Conservation (phyloP, 176 grass and related monocot species). For the Aegilops tauschii region DNA sequence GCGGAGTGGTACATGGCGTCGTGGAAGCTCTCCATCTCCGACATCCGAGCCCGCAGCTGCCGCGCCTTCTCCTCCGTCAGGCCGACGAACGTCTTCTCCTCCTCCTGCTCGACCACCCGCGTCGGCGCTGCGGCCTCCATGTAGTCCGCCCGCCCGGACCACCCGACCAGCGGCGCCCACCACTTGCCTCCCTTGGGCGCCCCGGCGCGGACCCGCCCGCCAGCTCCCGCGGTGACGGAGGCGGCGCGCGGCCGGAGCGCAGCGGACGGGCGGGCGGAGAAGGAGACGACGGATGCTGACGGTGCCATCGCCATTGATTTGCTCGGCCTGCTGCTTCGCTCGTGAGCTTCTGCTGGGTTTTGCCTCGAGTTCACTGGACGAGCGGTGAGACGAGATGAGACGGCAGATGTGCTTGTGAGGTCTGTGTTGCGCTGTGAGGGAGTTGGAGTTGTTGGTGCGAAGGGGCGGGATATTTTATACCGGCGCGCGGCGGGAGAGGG, state of each 20-base stretch:
- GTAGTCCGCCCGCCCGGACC: slow-evolving; percentile 74
- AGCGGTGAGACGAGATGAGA: not conserved
- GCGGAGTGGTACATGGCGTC: slow-evolving; percentile 94
- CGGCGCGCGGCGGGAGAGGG: not conserved
- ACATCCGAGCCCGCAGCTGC: slow-evolving; percentile 66
- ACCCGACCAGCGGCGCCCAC: slow-evolving; percentile 77
- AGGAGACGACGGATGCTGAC: not conserved
- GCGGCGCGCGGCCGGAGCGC: not conserved
- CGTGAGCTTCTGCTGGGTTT: not conserved
- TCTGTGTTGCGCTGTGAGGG: not conserved
- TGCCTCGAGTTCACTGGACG: not conserved
- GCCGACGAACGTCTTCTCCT: not conserved
- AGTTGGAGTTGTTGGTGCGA: not conserved
- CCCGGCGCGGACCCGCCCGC: not conserved
- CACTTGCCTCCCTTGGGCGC: slow-evolving; percentile 39
- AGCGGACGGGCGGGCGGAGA: not conserved
- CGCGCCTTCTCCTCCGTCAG: slow-evolving; percentile 87
- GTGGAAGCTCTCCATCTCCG: slow-evolving; percentile 68
- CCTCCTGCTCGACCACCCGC: not conserved
- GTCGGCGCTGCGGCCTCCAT: slow-evolving; percentile 34
- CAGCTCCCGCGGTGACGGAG: not conserved
- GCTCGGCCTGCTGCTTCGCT: not conserved
- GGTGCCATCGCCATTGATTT: slow-evolving; percentile 21
- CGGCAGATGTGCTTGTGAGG: not conserved
- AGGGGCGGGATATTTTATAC: slow-evolving; percentile 11